phyloP scores from a whole-genome alignment of 257 asterid genomes.

The Phtheirospermum japonicum region DNA sequence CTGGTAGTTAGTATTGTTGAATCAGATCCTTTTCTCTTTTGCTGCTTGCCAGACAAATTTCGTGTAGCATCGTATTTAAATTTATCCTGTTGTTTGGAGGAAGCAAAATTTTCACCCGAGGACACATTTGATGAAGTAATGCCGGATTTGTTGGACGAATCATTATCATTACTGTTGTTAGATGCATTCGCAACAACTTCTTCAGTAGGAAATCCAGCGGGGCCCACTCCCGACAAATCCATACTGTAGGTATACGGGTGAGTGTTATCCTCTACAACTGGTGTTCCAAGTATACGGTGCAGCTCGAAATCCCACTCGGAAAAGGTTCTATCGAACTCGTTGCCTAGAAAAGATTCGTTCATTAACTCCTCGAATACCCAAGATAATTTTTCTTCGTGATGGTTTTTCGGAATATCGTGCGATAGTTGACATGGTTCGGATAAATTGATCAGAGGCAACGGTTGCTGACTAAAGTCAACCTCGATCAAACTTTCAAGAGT shows the following conservation, averaged over 20 bases:
- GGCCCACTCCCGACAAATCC: slow-evolving; percentile 36
- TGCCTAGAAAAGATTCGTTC: slow-evolving; percentile 24
- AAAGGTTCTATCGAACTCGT: slow-evolving; percentile 32
- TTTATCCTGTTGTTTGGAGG: slow-evolving; percentile 28
- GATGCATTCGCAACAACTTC: slow-evolving; percentile 34
- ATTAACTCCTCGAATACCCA: slow-evolving; percentile 28
- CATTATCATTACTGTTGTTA: slow-evolving; percentile 36
- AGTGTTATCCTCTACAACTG: slow-evolving; percentile 22
- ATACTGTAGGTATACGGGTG: slow-evolving; percentile 17
- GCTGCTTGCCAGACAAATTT: slow-evolving; percentile 38
- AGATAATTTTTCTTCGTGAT: slow-evolving; percentile 36
- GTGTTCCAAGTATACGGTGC: slow-evolving; percentile 44
- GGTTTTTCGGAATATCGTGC: slow-evolving; percentile 27
- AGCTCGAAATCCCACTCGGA: slow-evolving; percentile 42
- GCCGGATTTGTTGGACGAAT: slow-evolving; percentile 34
- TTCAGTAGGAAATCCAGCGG: not conserved
- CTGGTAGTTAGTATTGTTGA: slow-evolving; percentile 38
- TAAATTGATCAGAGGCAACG: slow-evolving; percentile 31
- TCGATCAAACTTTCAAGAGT: slow-evolving; percentile 32
- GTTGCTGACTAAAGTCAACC: slow-evolving; percentile 33
- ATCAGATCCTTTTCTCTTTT: slow-evolving; percentile 37
- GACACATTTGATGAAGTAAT: too few species aligned
- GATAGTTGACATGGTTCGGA: slow-evolving; percentile 37
- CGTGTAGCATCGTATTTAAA: slow-evolving; percentile 23
- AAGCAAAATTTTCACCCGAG: slow-evolving; percentile 28